Conservation (phyloP, 2,329 filamentous ascomycete genomes). For the Monilinia aucupariae region DNA sequence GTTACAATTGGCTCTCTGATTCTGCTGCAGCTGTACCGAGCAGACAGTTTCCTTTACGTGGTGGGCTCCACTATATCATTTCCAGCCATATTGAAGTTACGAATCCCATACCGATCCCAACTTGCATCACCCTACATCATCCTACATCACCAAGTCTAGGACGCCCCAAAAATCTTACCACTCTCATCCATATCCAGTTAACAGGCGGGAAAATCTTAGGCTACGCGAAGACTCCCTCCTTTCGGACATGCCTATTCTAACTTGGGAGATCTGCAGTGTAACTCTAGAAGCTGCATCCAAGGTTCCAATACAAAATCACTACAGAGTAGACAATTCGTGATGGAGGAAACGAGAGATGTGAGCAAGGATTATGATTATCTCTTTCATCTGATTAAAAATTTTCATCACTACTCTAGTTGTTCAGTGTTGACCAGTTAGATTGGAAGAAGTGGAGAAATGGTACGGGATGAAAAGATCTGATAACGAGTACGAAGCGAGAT, state of each 20-base stretch:
- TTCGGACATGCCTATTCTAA: slow-evolving; percentile 7
- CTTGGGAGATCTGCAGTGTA: slow-evolving; percentile 8
- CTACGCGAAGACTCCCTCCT: background rate
- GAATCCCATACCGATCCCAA: background rate
- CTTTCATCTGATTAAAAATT: slow-evolving; percentile 17
- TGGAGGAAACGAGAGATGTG: background rate
- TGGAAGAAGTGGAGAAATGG: background rate
- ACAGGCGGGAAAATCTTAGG: background rate
- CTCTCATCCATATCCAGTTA: slow-evolving; percentile 1
- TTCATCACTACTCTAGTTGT: background rate
- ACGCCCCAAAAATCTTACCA: background rate
- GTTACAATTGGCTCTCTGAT: background rate
- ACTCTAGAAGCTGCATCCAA: background rate
- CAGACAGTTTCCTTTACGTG: slow-evolving; percentile 1
- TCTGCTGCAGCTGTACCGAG: background rate
- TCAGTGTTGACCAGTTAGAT: background rate
- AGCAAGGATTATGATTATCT: slow-evolving; percentile 17
- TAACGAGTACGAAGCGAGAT: slow-evolving; percentile 11
- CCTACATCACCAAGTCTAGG: slow-evolving; percentile 6
- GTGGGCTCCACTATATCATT: background rate
- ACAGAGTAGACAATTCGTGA: background rate
- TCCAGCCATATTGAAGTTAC: background rate
- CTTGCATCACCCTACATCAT: slow-evolving; percentile 8
- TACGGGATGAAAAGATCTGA: slow-evolving; percentile 8
- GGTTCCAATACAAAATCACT: background rate